A percentile compares a stretch with the other conserved stretches of the same genome.
Conservation (phyloP, 78 protist species). For the Speleostelium caveatum region DNA sequence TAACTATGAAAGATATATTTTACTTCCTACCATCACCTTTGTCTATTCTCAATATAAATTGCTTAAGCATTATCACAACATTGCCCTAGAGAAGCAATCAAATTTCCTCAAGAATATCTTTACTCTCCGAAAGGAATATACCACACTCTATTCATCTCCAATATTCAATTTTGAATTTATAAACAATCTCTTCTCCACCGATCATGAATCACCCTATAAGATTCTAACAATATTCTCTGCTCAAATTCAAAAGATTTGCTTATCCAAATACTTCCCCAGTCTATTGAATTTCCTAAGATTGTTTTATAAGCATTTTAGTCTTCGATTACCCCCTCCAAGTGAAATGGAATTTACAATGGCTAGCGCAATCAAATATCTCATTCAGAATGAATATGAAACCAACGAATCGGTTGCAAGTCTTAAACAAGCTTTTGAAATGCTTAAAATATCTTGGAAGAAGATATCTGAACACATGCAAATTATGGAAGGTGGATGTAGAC, state of each 20-base stretch:
- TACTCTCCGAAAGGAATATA: neutral
- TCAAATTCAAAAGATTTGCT: constrained; percentile 38
- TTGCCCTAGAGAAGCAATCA: neutral
- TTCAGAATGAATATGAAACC: neutral
- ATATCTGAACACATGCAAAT: constrained; percentile 4
- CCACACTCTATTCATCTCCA: constrained; percentile 1
- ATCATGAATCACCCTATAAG: neutral
- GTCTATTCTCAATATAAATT: neutral
- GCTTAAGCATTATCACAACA: neutral
- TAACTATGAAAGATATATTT: constrained; percentile 26
- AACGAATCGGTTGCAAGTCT: neutral
- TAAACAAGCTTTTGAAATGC: neutral
- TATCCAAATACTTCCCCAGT: constrained; percentile 24
- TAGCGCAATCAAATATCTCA: neutral
- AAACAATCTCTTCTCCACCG: neutral
- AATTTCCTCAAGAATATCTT: neutral
- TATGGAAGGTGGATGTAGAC: constrained; percentile 71
- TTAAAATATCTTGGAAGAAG: neutral
- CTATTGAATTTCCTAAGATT: neutral
- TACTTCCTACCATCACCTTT: neutral
- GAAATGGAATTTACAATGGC: neutral
- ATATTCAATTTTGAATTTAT: neutral
- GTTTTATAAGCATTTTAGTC: constrained; percentile 3
- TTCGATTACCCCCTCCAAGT: neutral
- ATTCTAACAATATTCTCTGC: constrained; percentile 21